Base-by-base conservation (phyloP, 768 basidiomycete genomes). In the Cystofilobasidium capitatum region DNA sequence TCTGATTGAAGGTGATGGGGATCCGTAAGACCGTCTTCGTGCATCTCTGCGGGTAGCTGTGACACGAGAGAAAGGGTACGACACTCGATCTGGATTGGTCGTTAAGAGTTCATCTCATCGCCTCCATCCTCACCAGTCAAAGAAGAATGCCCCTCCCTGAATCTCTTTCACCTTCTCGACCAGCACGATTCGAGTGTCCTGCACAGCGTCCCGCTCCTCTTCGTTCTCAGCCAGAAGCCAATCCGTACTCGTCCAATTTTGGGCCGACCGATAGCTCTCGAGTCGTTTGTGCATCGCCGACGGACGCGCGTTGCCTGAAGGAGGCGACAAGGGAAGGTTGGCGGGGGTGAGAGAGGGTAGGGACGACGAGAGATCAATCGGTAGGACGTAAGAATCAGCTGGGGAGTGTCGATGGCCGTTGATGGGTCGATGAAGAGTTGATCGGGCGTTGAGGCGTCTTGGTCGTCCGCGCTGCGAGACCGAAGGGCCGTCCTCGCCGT, bases 161-260 rank as follows among this genome's bases (percentile, higher is more conserved):
- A 66, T 26, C 36, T 59, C 37, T 45, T 60, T 66, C 40, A 66
- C 14, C 22, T n/a, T 44, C 49, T 66, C 65, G 1, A 60, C 65
- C 14, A 33, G 0, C 16, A 66, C 65, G 36, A 37, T 26, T 20
- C 65, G 40, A 16, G 45, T 66, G 35, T 22, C 45, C 33, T 2
- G 31, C 62, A 0, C 13, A 17, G 22, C 42, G 29, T 44, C 10
- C 57, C n/a, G 31, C 4, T 4, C 44, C 3, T 20, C 39, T 8
- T 17, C 35, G 2, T 29, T 58, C 20, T 37, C 36, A 8, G 29
- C 31, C 4, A 20, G 10, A 3, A 22, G 51, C 49, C 65, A 37
- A 13, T 66, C 65, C n/a, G 39, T 26, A 7, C 26, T 33, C 2
- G 2, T n/a, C n/a, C 40, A 16, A 10, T 42, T 13, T 5, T 16